Conservation (phyloP, 2,329 filamentous ascomycete species). For the Lecanoromycetidae sp. region DNA sequence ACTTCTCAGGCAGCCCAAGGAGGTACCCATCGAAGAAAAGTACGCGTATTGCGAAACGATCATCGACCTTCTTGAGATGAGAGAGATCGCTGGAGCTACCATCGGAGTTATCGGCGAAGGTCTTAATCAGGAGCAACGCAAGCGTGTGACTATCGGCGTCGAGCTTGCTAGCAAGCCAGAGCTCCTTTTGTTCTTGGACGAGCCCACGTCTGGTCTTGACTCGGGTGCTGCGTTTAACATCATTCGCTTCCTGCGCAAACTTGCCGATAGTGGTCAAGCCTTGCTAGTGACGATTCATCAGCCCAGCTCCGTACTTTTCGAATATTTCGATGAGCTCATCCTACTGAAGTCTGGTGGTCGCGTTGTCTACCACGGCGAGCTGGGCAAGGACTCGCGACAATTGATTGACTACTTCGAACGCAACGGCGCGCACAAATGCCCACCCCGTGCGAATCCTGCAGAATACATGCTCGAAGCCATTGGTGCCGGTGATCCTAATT, state of each 20-base stretch:
- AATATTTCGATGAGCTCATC: constrained; percentile 74
- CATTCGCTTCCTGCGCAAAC: constrained; percentile 63
- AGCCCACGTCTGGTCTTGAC: constrained; percentile 65
- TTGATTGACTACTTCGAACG: constrained; percentile 53
- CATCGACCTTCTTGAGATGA: constrained; percentile 57
- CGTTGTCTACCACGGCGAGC: constrained; percentile 76
- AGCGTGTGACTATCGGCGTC: constrained; percentile 53
- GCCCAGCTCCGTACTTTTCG: constrained; percentile 73
- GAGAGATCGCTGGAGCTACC: constrained; percentile 51
- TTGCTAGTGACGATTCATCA: constrained; percentile 89
- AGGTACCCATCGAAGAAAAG: constrained; percentile 49
- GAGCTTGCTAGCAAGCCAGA: constrained; percentile 55
- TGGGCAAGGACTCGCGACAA: constrained; percentile 60
- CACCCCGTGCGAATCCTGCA: constrained; percentile 42
- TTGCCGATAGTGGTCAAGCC: constrained; percentile 68
- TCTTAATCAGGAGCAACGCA: constrained; percentile 53
- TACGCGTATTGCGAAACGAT: constrained; percentile 57
- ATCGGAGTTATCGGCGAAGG: constrained; percentile 50
- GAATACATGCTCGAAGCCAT: constrained; percentile 75
- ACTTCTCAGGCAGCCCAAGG: constrained; percentile 47
- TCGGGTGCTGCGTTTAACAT: constrained; percentile 65
- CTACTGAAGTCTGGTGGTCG: constrained; percentile 66
- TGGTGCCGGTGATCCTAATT: constrained; percentile 51
- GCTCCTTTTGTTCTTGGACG: constrained; percentile 64
- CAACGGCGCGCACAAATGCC: constrained; percentile 48